Base-by-base conservation (phyloP, 306 rosid species). In the Casuarina glauca region DNA sequence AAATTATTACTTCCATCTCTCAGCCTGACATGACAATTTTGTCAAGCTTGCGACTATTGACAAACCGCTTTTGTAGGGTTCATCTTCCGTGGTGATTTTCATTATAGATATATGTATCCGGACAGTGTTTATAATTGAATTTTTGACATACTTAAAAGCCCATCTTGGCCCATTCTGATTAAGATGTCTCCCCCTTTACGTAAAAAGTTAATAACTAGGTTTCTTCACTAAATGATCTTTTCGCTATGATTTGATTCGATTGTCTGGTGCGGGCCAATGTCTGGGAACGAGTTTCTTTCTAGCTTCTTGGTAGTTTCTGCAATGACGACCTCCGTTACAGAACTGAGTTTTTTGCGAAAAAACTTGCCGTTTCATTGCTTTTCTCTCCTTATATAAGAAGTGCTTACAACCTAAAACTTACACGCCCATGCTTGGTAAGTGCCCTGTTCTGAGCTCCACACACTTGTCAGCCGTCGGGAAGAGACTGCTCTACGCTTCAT, bases 131-230 rank as follows among this genome's bases (percentile, higher is more conserved):
- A 63, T 38, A 13, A 63, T 63, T 63, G 69, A 36, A 39, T 43
- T 62, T 15, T 62, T 61, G 68, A 61, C 2, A 35, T 4, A 36
- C 66, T 66, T 62, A 41, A 78, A 58, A 76, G 76, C 73, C 69
- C 61, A 54, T 2, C 54, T 35, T 41, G 60, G 76, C 52, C 75
- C 76, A 74, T 48, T 42, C 16, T 63, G 69, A 36, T 32, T 16
- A 16, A 42, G 15, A 66, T 7, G 20, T 17, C 7, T 66, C 4
- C 42, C n/a, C 17, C 20, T 41, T 45, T 41, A 66, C 13, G 17
- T 39, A 26, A 39, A 17, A 66, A 66, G 49, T 39, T 66, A 66
- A 42, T 49, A 66, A 13, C 35, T 51, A 51, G n/a, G 17, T 15
- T 51, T 16, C 15, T 10, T 12, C 57, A 51, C 15, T 51, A 51